Evolutionary conservation across 805 yeast species (phyloP).

Genomic region (Pichia nakasei): DNA sequence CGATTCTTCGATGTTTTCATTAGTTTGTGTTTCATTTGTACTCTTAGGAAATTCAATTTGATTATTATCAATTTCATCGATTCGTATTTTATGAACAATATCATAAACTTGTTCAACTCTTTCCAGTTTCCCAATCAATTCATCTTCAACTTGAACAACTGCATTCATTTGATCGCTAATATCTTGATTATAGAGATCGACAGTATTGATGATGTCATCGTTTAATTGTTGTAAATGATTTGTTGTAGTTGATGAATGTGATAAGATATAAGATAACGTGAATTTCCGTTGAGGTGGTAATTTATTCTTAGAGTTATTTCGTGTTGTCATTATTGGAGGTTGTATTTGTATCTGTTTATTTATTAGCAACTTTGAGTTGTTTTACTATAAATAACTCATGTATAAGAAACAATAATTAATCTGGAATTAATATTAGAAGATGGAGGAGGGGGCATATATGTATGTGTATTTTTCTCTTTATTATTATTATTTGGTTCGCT

Average conservation of each 20-base stretch:
- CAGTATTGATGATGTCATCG: constrained; percentile 17
- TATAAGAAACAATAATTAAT: no score
- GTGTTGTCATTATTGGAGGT: background rate
- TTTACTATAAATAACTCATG: no score
- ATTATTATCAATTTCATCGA: background rate
- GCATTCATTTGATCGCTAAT: constrained; percentile 21
- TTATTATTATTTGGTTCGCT: no score
- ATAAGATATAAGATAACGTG: constrained; percentile 6
- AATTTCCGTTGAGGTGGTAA: constrained; percentile 5
- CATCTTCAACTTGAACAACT: constrained; percentile 18
- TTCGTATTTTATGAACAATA: constrained; percentile 4
- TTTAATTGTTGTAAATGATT: constrained; percentile 12
- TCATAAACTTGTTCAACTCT: constrained; percentile 9
- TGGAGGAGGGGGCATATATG: no score
- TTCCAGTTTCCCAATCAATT: constrained; percentile 16
- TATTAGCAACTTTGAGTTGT: no score
- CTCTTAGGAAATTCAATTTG: background rate
- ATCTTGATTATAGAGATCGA: constrained; percentile 20
- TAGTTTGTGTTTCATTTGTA: background rate
- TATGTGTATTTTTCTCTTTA: no score
- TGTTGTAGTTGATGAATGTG: background rate
- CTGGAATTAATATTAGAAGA: no score
- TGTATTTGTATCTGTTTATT: background rate
- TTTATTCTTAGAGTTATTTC: background rate
- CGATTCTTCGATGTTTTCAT: background rate